Conservation (phyloP, 192 early-diverging fungal species). For the Podila clonocystis region DNA sequence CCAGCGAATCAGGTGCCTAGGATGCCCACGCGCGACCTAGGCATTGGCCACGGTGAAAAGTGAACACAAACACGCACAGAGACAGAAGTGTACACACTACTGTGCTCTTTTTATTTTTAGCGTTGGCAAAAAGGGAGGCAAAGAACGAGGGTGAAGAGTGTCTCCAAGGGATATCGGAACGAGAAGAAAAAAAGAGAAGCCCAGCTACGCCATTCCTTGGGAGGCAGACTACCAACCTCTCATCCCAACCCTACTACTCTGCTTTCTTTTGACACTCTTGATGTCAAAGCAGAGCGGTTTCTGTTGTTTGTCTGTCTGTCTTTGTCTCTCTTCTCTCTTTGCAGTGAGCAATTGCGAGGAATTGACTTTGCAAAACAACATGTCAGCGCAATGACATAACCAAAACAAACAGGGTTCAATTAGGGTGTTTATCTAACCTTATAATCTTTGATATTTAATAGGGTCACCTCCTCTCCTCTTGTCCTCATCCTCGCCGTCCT, state of each 20-base stretch:
- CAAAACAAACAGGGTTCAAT: no score
- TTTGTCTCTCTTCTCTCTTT: no score
- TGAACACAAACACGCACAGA: background rate
- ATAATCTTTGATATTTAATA: background rate
- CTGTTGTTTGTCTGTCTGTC: no score
- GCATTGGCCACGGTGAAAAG: background rate
- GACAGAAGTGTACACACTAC: background rate
- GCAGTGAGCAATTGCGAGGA: no score
- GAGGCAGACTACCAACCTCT: no score
- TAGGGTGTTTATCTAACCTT: background rate
- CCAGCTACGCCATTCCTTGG: no score
- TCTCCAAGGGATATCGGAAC: background rate
- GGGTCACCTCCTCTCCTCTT: constrained; percentile 16
- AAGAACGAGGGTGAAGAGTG: background rate
- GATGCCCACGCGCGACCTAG: background rate
- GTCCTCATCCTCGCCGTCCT: constrained; percentile 11
- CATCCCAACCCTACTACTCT: background rate
- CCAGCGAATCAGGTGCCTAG: constrained; percentile 1
- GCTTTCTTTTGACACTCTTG: background rate
- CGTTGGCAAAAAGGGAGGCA: background rate
- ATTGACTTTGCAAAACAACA: no score
- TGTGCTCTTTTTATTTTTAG: constrained; percentile 1
- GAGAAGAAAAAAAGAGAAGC: no score
- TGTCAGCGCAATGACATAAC: no score
- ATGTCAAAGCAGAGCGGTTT: no score